Percentiles rank a stretch among this genome's conserved stretches.
These are phyloP conservation scores for Caryopteris hybrid DNA, from an alignment of 305 asterid species.

Conservation along the genomic window DNA sequence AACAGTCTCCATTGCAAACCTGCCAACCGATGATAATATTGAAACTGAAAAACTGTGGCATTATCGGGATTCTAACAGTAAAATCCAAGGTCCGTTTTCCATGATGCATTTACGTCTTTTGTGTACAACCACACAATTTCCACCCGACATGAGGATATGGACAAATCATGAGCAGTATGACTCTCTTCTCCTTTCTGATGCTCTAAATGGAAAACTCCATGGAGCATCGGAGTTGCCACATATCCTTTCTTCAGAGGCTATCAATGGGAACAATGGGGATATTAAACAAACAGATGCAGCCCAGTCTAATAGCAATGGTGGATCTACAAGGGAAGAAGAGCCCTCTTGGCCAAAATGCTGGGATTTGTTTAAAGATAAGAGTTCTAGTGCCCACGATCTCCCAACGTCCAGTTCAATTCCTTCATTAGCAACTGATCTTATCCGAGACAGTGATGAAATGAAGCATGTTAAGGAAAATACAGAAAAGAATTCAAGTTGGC, in stretches of 20 bases:
- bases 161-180: conserved; percentile 60
- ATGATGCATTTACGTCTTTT: conserved; percentile 66
- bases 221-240: conserved; percentile 45
- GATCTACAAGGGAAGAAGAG: conserved; percentile 29
- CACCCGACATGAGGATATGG: conserved; percentile 86
- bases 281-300: conserved; percentile 14
- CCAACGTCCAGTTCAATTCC: conserved; percentile 18
- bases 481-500: conserved; percentile 24
- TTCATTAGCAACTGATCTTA: conserved; percentile 25
- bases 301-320: conserved; percentile 15
- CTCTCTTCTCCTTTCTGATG: conserved; percentile 58
- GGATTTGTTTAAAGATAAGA: conserved; percentile 51
- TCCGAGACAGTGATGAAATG: conserved; percentile 22
- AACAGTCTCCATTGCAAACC: conserved; percentile 28
- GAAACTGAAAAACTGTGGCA: conserved; percentile 85
- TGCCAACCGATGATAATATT: conserved; percentile 33
- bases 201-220: conserved; percentile 49
- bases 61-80: conserved; percentile 75
- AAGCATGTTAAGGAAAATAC: conserved; percentile 21
- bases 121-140: conserved; percentile 73
- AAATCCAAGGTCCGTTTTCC: conserved; percentile 85
- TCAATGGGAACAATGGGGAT: conserved; percentile 18
- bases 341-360: conserved; percentile 35
- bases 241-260: conserved; percentile 30
- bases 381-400: conserved; percentile 30